These are phyloP conservation scores for Paramyrothecium roridum DNA, from an alignment of 2,329 filamentous ascomycete genomes.

Conservation along the genomic window DNA sequence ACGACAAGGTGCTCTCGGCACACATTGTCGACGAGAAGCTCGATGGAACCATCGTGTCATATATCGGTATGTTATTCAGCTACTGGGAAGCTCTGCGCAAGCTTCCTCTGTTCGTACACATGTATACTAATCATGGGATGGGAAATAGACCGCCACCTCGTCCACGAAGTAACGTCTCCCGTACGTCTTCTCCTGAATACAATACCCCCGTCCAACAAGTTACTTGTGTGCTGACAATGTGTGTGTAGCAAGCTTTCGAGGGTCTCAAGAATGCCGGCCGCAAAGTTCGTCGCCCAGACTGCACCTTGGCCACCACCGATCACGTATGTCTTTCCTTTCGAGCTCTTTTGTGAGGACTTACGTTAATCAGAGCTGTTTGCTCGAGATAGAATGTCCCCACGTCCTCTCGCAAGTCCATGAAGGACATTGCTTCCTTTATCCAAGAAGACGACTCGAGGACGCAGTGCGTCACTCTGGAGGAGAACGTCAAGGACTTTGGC, in stretches of 20 bases:
- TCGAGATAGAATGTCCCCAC: conserved; percentile 81
- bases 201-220: background rate
- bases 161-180: conserved; percentile 97
- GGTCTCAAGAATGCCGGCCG: conserved; percentile 86
- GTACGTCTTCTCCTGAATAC: conserved; percentile 45
- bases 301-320: conserved; percentile 93
- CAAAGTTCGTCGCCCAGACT: conserved; percentile 88
- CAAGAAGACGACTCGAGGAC: conserved; percentile 89
- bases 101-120: background rate
- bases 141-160: conserved; percentile 80
- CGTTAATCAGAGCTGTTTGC: background rate
- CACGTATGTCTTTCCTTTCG: conserved; percentile 62
- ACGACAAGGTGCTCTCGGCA: conserved; percentile 95
- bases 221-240: conserved; percentile 4
- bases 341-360: conserved; percentile 2
- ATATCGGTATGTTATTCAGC: conserved; percentile 68
- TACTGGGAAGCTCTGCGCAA: background rate
- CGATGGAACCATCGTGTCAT: conserved; percentile 87
- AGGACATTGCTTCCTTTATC: conserved; percentile 91
- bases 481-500: conserved; percentile 95
- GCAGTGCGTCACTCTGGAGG: conserved; percentile 93
- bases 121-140: conserved; percentile 3
- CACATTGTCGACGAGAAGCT: conserved; percentile 95
- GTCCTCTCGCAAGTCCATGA: conserved; percentile 84
- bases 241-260: conserved; percentile 85